Evolutionary conservation across 495 filamentous ascomycete species (phyloP).

Genomic region (Aspergillus funiculosus): DNA sequence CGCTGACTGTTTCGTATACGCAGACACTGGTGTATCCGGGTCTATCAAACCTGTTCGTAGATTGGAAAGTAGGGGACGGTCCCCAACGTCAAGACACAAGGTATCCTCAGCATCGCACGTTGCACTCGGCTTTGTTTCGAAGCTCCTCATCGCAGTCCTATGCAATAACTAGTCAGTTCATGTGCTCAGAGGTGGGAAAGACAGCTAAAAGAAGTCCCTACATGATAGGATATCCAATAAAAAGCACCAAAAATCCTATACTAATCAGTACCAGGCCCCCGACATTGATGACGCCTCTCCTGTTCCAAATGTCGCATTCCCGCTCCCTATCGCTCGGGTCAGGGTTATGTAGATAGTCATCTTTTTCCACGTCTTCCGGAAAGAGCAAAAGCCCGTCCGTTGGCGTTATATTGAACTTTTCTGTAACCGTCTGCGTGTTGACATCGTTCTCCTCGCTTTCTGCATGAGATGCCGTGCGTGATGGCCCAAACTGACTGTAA

Average conservation of each 20-base stretch:
- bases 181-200: neutral
- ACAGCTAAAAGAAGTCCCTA: slow-evolving; percentile 34
- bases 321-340: slow-evolving; percentile 59
- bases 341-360: slow-evolving; percentile 72
- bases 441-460: slow-evolving; percentile 61
- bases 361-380: slow-evolving; percentile 72
- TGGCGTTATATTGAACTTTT: slow-evolving; percentile 73
- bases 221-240: slow-evolving; percentile 71
- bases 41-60: slow-evolving; percentile 59
- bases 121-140: slow-evolving; percentile 19
- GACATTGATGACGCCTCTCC: slow-evolving; percentile 60
- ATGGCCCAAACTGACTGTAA: slow-evolving; percentile 46
- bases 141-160: slow-evolving; percentile 53
- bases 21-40: slow-evolving; percentile 61
- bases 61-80: slow-evolving; percentile 53
- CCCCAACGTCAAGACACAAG: slow-evolving; percentile 54
- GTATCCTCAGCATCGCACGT: slow-evolving; percentile 41
- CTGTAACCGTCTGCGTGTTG: slow-evolving; percentile 71
- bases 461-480: slow-evolving; percentile 53
- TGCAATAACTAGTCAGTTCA: slow-evolving; percentile 1
- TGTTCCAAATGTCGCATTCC: slow-evolving; percentile 64
- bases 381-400: slow-evolving; percentile 65
- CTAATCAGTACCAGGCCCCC: slow-evolving; percentile 59
- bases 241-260: slow-evolving; percentile 58
- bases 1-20: slow-evolving; percentile 48